Conservation (phyloP, 345 rosid species). For the Durio zibethinus region DNA sequence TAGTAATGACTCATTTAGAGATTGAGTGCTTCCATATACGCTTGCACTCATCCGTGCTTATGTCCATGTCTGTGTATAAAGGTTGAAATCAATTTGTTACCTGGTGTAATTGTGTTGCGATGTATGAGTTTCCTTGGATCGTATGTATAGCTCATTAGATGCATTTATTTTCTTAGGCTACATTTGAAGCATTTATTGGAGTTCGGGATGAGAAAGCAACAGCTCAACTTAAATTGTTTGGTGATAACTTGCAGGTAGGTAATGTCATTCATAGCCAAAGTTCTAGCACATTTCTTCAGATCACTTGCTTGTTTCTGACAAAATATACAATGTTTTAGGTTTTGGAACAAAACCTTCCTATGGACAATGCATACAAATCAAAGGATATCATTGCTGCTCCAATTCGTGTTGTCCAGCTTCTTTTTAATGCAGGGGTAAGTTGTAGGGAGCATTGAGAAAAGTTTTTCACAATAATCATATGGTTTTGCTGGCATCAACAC, state of each 20-base stretch:
- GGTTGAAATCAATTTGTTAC: neutral
- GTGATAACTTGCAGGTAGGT: constrained; percentile 76
- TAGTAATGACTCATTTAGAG: neutral
- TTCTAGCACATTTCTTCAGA: constrained; percentile 8
- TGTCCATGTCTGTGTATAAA: neutral
- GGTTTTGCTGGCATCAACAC: neutral
- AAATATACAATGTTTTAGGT: constrained; percentile 35
- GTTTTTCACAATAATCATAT: neutral
- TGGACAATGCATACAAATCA: constrained; percentile 77
- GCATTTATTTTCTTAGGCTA: constrained; percentile 45
- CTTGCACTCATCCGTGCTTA: neutral
- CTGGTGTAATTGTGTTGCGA: neutral
- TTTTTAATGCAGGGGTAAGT: constrained; percentile 87
- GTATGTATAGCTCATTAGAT: neutral
- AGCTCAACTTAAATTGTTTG: constrained; percentile 76
- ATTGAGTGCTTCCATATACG: neutral
- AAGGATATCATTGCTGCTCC: constrained; percentile 75
- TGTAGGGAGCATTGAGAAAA: constrained; percentile 11
- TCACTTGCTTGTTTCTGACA: constrained; percentile 5
- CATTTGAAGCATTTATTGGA: constrained; percentile 89
- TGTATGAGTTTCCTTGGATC: neutral
- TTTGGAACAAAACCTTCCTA: constrained; percentile 84
- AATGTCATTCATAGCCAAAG: constrained; percentile 7
- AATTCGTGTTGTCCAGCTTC: constrained; percentile 81
- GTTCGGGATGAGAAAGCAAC: constrained; percentile 82